Evolutionary conservation across 169 alveolate genomes (phyloP).

Genomic region (Plasmodium gonderi): DNA sequence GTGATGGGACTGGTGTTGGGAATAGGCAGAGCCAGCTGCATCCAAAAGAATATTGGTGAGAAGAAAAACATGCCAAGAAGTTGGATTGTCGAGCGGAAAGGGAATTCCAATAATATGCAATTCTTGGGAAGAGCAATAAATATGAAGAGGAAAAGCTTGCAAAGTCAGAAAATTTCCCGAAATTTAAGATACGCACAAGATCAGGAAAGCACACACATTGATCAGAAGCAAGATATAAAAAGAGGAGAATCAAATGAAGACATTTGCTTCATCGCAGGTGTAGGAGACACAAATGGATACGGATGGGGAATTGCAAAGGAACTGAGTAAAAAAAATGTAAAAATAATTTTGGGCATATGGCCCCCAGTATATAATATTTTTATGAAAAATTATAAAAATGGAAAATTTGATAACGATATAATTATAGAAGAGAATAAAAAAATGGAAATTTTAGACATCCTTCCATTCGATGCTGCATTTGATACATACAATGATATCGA

Average conservation of each 20-base stretch:
- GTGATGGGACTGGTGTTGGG: not conserved
- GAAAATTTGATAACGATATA: conserved; percentile 75
- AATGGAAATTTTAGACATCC: conserved; percentile 77
- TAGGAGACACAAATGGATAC: conserved; percentile 82
- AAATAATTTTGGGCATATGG: conserved; percentile 78
- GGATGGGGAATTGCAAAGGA: conserved; percentile 83
- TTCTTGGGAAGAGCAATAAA: not conserved
- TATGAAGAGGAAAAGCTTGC: not conserved
- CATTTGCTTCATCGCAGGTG: conserved; percentile 77
- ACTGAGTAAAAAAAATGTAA: conserved; percentile 79
- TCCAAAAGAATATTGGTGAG: not conserved
- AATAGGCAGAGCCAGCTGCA: not conserved
- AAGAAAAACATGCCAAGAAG: not conserved
- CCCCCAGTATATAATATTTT: conserved; percentile 79
- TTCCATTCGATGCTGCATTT: conserved; percentile 86
- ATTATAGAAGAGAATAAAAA: conserved; percentile 12
- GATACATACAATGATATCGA: conserved; percentile 83
- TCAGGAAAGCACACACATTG: not conserved
- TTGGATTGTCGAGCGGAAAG: not conserved
- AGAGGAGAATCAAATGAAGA: not conserved
- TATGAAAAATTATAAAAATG: conserved; percentile 65
- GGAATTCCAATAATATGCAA: not conserved
- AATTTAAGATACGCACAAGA: not conserved
- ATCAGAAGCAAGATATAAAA: not conserved
- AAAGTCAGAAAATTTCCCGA: too few species aligned